Conservation (phyloP, 352 stramenopile genomes). For the Globisporangium cystogenes region DNA sequence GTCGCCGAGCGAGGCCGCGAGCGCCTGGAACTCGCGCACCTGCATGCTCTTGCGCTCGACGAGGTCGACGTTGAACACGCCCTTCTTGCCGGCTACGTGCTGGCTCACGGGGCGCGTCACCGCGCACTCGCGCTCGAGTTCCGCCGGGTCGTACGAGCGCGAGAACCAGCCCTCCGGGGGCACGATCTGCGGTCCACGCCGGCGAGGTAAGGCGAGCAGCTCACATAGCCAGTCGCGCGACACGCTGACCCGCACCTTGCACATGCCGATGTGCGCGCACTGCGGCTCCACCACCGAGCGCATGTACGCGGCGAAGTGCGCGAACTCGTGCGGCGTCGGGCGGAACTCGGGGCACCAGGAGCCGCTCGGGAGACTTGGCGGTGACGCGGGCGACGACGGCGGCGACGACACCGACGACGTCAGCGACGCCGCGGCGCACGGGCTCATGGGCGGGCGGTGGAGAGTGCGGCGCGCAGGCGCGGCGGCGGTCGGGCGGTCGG, state of each 20-base stretch:
- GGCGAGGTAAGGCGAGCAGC: too few relatives aligned
- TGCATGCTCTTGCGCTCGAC: slow-evolving; percentile 78
- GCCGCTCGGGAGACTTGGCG: slow-evolving; percentile 18
- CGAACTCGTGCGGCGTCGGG: slow-evolving; percentile 81
- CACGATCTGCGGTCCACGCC: slow-evolving; percentile 66
- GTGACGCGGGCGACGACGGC: slow-evolving; percentile 8
- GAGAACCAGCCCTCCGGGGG: slow-evolving; percentile 73
- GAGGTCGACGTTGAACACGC: slow-evolving; percentile 88
- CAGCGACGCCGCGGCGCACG: slow-evolving; percentile 13
- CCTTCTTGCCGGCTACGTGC: slow-evolving; percentile 86
- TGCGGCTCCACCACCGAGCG: slow-evolving; percentile 76
- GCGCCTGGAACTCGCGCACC: slow-evolving; percentile 50
- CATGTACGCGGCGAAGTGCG: slow-evolving; percentile 81
- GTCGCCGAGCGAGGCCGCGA: slow-evolving; percentile 29
- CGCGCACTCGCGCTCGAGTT: slow-evolving; percentile 26
- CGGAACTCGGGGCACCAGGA: slow-evolving; percentile 82
- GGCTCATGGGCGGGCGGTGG: neutral
- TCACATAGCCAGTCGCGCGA: too few relatives aligned
- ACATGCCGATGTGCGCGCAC: slow-evolving; percentile 76
- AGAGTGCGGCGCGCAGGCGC: too few relatives aligned
- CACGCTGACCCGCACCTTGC: slow-evolving; percentile 85
- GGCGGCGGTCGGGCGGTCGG: too few relatives aligned
- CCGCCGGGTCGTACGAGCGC: slow-evolving; percentile 52
- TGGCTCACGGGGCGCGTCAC: slow-evolving; percentile 75
- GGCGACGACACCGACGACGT: slow-evolving; percentile 12